These are phyloP conservation scores for Cytospora paraplurivora DNA, from an alignment of 2,329 filamentous ascomycete genomes.

Conservation along the genomic window DNA sequence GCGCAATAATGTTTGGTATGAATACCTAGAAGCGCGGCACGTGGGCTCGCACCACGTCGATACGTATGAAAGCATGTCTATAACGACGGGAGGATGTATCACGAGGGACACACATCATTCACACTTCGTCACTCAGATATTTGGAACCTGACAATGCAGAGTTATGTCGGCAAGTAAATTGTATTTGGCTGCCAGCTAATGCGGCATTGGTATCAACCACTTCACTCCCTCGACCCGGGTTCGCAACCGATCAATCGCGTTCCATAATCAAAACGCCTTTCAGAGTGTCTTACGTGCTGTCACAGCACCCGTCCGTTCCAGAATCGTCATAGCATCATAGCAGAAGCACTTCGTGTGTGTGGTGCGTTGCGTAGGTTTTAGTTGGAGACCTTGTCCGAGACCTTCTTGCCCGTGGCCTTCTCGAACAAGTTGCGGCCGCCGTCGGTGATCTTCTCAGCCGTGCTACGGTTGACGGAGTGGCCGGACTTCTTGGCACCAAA, in stretches of 20 bases:
- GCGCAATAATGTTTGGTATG: neutral
- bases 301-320: neutral
- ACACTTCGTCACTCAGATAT: neutral
- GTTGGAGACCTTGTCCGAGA: constrained; percentile 41
- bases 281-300: neutral
- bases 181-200: neutral
- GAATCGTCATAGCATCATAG: neutral
- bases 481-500: constrained; percentile 36
- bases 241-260: too few relatives aligned
- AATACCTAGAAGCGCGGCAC: neutral
- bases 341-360: neutral
- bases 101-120: neutral
- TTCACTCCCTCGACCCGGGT: neutral
- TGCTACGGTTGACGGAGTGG: constrained; percentile 28
- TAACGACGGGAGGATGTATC: neutral
- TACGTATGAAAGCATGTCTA: neutral
- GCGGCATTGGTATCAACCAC: neutral
- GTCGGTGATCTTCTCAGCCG: constrained; percentile 40
- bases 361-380: constrained; percentile 27
- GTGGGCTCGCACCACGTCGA: neutral
- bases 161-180: neutral
- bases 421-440: constrained; percentile 39
- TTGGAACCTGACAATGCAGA: neutral
- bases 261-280: constrained; percentile 2
- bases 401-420: constrained; percentile 44